Conservation (phyloP, 805 yeast genomes). For the Kodamaea kaohsiungensis region DNA sequence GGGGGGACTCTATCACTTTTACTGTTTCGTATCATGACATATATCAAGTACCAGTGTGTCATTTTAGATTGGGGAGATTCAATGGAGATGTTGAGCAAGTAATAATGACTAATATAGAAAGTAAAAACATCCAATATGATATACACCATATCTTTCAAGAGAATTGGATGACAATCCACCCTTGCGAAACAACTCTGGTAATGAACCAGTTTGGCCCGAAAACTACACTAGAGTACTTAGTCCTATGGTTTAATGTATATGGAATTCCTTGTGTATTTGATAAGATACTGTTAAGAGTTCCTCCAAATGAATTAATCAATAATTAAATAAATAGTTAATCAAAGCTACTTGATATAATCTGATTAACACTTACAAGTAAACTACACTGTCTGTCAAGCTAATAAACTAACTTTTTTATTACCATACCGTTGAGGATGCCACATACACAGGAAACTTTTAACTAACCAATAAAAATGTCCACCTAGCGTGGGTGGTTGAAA, state of each 20-base stretch:
- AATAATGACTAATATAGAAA: not conserved
- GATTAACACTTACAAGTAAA: too few species aligned
- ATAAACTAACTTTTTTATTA: slow-evolving; percentile 14
- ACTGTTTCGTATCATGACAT: slow-evolving; percentile 30
- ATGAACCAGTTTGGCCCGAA: slow-evolving; percentile 15
- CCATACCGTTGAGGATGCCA: slow-evolving; percentile 55
- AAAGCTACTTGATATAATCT: too few species aligned
- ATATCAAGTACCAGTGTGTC: slow-evolving; percentile 32
- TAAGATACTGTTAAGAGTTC: slow-evolving; percentile 2
- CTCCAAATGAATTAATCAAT: not conserved
- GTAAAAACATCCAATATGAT: slow-evolving; percentile 4
- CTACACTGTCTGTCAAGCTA: not conserved
- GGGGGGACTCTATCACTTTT: slow-evolving; percentile 18
- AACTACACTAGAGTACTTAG: slow-evolving; percentile 1
- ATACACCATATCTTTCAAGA: slow-evolving; percentile 12
- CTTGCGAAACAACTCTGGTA: slow-evolving; percentile 28
- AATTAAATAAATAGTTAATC: not conserved
- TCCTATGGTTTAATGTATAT: slow-evolving; percentile 8
- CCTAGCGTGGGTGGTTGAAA: slow-evolving; percentile 9
- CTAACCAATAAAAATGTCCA: slow-evolving; percentile 7
- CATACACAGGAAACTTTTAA: slow-evolving; percentile 32
- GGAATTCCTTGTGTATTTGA: slow-evolving; percentile 7
- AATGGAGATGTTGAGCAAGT: not conserved
- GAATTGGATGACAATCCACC: slow-evolving; percentile 28
- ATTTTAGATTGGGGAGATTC: slow-evolving; percentile 20